Base-by-base conservation (phyloP, 805 yeast genomes). In the Yarrowia hollandica region DNA sequence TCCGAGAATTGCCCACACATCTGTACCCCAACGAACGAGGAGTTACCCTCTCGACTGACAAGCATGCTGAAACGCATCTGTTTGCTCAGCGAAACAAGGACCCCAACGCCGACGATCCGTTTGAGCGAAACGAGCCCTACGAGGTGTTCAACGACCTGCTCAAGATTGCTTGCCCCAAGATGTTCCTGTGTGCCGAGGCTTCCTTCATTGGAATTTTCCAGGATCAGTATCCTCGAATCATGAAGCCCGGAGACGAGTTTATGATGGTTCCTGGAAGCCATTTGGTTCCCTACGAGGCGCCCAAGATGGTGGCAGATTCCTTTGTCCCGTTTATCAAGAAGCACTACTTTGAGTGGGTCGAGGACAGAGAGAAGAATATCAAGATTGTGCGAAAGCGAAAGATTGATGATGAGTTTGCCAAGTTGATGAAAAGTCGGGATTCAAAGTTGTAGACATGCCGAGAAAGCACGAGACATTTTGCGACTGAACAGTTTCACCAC, bases 41-140 rank as follows among this genome's bases (percentile, higher is more conserved):
- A 19, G 60, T 64, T 16, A 61, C 65, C 2, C 54, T 64, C 26
- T 54, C 62, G 4, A 64, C 67, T 5, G 59, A 62, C 4, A 54
- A 38, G 33, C 50, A 55, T n/a, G 63, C 63, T 12, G 67, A 64
- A 38, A 55, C 61, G 5, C 41, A 33, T 23, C 26, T 54, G 30
- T 64, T 59, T 41, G 46, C 48, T 11, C 60, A 46, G 21, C 15
- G 25, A 19, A 28, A 21, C 31, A 37, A 31, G 41, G 55, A 59
- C 5, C 61, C 34, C 11, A 28, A 37, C 3, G 33, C 38, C 12
- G 55, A 55, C 15, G 18, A 16, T 14, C 44, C 42, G 2, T 37
- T 52, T n/a, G 44, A 52, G 35, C 44, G 58, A 18, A 35, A 52
- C 7, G 58, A 52, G 35, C 34, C 58, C 35, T 25, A 52, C 34